Conservation (phyloP, 257 asterid species). For the Solanum habrochaites region DNA sequence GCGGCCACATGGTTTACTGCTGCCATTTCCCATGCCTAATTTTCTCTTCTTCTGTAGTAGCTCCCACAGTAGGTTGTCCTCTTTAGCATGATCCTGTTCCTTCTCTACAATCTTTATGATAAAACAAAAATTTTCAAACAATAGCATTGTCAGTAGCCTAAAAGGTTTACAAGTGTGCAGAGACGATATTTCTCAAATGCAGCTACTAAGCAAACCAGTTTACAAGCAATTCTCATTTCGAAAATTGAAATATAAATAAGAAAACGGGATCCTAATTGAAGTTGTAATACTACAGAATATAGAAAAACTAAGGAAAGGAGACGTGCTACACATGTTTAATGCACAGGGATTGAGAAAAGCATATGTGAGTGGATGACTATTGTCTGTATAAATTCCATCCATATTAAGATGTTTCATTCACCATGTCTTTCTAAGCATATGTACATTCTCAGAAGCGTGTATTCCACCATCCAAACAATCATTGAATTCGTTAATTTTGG, state of each 20-base stretch:
- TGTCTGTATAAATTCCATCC: background rate
- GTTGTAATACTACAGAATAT: background rate
- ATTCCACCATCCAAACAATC: background rate
- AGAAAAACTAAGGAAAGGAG: background rate
- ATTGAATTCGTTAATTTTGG: background rate
- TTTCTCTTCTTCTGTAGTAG: conserved; percentile 49
- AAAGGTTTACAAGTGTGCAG: background rate
- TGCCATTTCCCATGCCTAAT: conserved; percentile 17
- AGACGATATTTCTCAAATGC: background rate
- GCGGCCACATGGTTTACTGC: conserved; percentile 17
- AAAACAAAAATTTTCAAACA: background rate
- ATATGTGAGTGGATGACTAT: background rate
- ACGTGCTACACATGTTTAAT: background rate
- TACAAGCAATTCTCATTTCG: background rate
- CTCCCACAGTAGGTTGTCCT: conserved; percentile 45
- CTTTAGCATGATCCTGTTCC: conserved; percentile 36
- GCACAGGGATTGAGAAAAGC: background rate
- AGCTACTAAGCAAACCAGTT: background rate
- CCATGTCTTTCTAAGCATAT: background rate
- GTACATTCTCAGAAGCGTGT: background rate
- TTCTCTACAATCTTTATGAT: conserved; percentile 4
- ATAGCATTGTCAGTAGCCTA: background rate
- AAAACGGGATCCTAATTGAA: background rate
- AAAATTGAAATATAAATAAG: background rate
- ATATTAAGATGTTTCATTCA: background rate